phyloP scores from a whole-genome alignment of 306 rosid genomes.

The Sophora flavescens region DNA sequence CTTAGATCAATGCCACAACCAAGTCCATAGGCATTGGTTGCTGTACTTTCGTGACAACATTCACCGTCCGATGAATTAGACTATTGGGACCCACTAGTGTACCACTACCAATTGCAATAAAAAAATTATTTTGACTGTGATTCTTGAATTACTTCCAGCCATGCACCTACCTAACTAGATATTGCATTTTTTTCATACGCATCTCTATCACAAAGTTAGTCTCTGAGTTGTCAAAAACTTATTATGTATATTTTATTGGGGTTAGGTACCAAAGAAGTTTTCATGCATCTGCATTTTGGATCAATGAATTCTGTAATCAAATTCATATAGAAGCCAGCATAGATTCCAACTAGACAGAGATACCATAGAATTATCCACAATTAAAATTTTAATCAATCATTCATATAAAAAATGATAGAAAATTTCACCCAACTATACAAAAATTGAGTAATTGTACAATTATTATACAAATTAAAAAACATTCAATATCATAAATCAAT shows the following conservation, averaged over 20 bases:
- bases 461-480: neutral
- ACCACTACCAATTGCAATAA: neutral
- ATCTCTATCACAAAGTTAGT: neutral
- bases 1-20: conserved; percentile 20
- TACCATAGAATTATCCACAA: neutral
- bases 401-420: neutral
- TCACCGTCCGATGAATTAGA: too few relatives aligned
- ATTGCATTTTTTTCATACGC: neutral
- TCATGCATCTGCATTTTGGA: neutral
- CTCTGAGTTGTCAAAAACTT: neutral
- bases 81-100: neutral
- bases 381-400: neutral
- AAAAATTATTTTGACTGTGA: neutral
- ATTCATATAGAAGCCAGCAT: neutral
- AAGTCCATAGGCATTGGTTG: neutral
- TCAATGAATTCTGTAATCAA: neutral
- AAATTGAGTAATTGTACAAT: neutral
- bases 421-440: neutral
- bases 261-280: neutral
- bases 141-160: conserved; percentile 9
- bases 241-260: neutral
- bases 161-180: neutral
- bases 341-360: neutral
- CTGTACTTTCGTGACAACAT: neutral
- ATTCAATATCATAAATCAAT: too few relatives aligned